These are phyloP conservation scores for Candida yuanshanica DNA, from an alignment of 805 yeast species.

Conservation along the genomic window DNA sequence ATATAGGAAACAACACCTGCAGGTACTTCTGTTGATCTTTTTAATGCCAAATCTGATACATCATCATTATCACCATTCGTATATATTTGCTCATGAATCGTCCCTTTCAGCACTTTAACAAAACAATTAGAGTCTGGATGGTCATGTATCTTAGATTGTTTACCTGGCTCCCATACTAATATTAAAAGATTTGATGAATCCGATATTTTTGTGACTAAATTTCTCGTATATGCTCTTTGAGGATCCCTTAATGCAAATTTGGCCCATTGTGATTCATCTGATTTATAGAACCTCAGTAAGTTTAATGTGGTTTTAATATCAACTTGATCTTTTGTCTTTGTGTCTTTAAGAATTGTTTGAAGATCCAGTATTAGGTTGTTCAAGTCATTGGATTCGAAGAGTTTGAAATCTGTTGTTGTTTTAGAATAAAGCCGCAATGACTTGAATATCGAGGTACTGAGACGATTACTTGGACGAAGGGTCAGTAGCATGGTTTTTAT, in stretches of 20 bases:
- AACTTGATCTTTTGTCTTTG: slow-evolving; percentile 3
- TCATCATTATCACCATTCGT: not conserved
- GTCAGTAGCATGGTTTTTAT: not conserved
- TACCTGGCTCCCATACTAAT: slow-evolving; percentile 42
- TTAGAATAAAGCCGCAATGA: not conserved
- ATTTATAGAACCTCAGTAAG: slow-evolving; percentile 22
- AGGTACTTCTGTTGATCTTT: slow-evolving; percentile 8
- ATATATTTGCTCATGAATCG: slow-evolving; percentile 12
- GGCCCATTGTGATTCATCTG: slow-evolving; percentile 36
- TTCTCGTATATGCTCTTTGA: slow-evolving; percentile 32
- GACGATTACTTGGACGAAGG: not conserved
- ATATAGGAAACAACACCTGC: slow-evolving; percentile 39
- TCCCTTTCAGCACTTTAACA: slow-evolving; percentile 38
- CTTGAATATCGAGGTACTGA: not conserved
- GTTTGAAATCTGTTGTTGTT: slow-evolving; percentile 1
- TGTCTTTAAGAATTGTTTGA: not conserved
- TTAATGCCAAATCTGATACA: not conserved
- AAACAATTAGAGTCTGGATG: slow-evolving; percentile 46
- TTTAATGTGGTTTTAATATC: slow-evolving; percentile 10
- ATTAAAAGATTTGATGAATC: slow-evolving; percentile 38
- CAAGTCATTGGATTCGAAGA: slow-evolving; percentile 4
- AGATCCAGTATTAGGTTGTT: slow-evolving; percentile 7
- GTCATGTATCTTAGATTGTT: slow-evolving; percentile 40
- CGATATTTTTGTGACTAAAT: slow-evolving; percentile 32
- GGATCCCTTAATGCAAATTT: slow-evolving; percentile 36